Evolutionary conservation across 768 basidiomycete genomes (phyloP), one percentile per base, ranked within the genome.

Genomic region (Naematelia encephala): DNA sequence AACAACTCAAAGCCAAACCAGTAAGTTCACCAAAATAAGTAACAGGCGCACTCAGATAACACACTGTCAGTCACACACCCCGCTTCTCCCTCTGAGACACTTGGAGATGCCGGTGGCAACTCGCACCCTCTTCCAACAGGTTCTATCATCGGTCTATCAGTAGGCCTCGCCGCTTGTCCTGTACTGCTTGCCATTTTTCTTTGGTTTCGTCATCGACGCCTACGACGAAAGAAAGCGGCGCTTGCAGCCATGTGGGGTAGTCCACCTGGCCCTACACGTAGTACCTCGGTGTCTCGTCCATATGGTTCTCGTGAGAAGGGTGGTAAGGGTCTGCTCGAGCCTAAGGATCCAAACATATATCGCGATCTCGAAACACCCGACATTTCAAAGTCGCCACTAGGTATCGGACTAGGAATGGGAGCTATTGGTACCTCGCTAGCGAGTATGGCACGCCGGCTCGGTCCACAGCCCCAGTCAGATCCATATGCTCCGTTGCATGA

Each of bases 81-180:
- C 43, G 56, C 57, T 30, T 51, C 62, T 27, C 21, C 52, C 23
- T 50, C 59, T 4, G 16, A 16, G 34, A 8, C 61, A 16, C 44
- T 48, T 11, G 67, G 49, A 34, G 70, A 68, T 42, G 79, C 73
- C 4, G 79, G 80, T 0, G 82, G 81, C 2, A 51, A 57, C 21
- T 50, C 58, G n/a, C 51, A 57, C 30, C 30, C 56, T 4, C 56
- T 68, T 11, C 52, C 64, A 12, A 84, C 58, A 0, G 42, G 60
- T 28, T 60, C 90, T 66, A 83, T 82, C 1, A 74, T 91, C 4
- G 87, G 87, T 11, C 80, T 84, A 3, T 78, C 82, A 0, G 79
- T 91, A 46, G 88, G 86, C 13, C 70, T 83, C 5, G 74, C 88
- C 5, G 86, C 80, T 11, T 76, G 87, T 12, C 54, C 85, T 14